Conservation (phyloP, 163 green algal species). For the Volvox carteri region DNA sequence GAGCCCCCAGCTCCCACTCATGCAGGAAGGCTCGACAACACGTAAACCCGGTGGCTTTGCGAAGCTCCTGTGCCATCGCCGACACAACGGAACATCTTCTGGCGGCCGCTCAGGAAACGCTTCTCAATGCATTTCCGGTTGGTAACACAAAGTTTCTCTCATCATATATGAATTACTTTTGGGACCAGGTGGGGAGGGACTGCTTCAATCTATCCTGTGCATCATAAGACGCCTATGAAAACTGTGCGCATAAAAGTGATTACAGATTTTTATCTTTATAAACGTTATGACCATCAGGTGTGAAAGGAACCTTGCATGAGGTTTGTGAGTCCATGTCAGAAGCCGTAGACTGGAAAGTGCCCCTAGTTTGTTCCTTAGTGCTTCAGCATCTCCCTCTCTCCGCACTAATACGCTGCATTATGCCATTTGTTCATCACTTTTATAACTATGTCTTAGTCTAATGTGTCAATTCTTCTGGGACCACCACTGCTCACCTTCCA, state of each 20-base stretch:
- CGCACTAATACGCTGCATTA: neutral
- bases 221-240: neutral
- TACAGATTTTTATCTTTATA: neutral
- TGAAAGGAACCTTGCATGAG: no score
- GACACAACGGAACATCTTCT: neutral
- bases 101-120: neutral
- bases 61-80: neutral
- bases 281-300: no score
- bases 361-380: no score
- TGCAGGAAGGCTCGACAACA: neutral
- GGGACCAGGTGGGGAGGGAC: neutral
- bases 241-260: no score
- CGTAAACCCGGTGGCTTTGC: neutral
- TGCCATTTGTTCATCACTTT: neutral
- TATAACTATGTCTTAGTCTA: constrained; percentile 17
- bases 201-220: neutral
- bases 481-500: neutral
- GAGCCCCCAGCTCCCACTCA: no score
- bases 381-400: neutral
- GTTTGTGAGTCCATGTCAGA: neutral
- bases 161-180: neutral
- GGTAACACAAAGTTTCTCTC: neutral
- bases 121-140: neutral
- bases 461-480: neutral
- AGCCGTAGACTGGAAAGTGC: neutral